Base-by-base conservation (phyloP, 176 grass and related monocot genomes). In the Neostapfia colusana region DNA sequence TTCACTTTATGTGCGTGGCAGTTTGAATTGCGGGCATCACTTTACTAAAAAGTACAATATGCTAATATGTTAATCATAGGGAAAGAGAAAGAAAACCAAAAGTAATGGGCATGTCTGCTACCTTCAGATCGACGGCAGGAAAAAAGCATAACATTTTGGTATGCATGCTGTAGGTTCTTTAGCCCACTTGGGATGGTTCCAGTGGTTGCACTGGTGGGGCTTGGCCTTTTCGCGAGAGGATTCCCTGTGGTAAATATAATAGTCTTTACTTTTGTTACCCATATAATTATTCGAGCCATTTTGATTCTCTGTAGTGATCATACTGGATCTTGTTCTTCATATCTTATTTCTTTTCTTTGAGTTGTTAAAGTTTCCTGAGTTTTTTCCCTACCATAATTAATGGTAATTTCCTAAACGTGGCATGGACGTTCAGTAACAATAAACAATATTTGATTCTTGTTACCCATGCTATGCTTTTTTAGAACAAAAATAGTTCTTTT, bases 211-310 rank as follows among this genome's bases (percentile, higher is more conserved):
- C 77, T 99, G 73, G 91, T 99, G 67, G 95, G 95, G 23, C 91
- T 99, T 81, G 95, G 95, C 77, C 89, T 99, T 77, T 99, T 99
- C 51, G 89, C 87, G 82, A 92, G 95, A 99, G 95, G 95, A 88
- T 99, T 99, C 83, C 91, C 95, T 35, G 77, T 99, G 91, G 95
- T 99, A 88, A 84, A 80, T 25, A 83, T 84, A 63, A 70, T 89
- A 62, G 73, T 73, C 81, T 75, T n/a, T 57, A 49, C 82, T 86
- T 85, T 78, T 83, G 7, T 23, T 75, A 31, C 51, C 14, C n/a
- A 34, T 41, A 69, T 0, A 40, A 28, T 44, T 65, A 28, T 64
- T 2, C 2, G 16, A 56, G 17, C 24, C 38, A 44, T 37, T 42
- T 69, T 26, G n/a, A 86, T 75, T 31, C 73, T 63, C 49, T 26